phyloP scores from a whole-genome alignment of 352 stramenopile genomes.

The Thalassiosira livingstoniorum region DNA sequence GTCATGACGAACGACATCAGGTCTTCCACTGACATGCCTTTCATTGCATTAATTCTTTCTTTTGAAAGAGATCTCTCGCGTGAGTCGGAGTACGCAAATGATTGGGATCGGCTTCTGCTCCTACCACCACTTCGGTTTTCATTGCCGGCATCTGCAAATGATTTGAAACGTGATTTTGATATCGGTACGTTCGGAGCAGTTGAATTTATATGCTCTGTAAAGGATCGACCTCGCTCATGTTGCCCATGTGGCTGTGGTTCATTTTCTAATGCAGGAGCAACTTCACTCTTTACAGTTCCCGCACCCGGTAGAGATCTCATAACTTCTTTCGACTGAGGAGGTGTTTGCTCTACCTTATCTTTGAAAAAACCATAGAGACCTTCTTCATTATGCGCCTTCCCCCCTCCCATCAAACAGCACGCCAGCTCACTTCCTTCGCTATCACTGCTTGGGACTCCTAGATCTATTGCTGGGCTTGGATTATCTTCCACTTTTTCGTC shows the following conservation, averaged over 20 bases:
- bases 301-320: background rate
- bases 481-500: slow-evolving; percentile 4
- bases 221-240: background rate
- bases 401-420: background rate
- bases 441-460: background rate
- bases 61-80: background rate
- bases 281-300: background rate
- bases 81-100: background rate
- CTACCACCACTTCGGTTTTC: background rate
- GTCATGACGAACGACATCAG: background rate
- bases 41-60: background rate
- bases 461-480: background rate
- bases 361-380: background rate
- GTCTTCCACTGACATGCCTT: slow-evolving; percentile 2
- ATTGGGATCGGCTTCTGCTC: background rate
- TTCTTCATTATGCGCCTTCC: background rate
- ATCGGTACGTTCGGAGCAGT: background rate
- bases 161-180: slow-evolving; percentile 3
- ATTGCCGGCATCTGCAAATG: background rate
- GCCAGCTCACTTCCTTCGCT: background rate
- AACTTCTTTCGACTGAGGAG: background rate
- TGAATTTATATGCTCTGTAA: background rate
- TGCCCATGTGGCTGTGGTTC: background rate
- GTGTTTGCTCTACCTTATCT: background rate
- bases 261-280: background rate